These are phyloP conservation scores for Aspergillus pseudotamarii DNA, from an alignment of 2,329 filamentous ascomycete species.

Conservation along the genomic window DNA sequence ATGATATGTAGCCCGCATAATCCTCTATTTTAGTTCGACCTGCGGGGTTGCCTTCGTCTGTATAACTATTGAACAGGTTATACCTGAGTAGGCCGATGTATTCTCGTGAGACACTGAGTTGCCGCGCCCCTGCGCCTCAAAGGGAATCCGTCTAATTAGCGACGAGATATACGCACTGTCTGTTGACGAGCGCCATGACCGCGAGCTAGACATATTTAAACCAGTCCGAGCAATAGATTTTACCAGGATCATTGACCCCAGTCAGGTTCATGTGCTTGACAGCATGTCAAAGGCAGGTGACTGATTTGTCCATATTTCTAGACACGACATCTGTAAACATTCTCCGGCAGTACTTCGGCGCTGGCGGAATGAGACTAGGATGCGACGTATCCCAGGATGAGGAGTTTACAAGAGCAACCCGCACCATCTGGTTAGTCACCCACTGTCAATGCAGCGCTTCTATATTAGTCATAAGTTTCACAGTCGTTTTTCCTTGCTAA, in stretches of 20 bases:
- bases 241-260: neutral
- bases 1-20: neutral
- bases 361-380: neutral
- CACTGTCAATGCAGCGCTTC: too few species aligned
- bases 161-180: neutral
- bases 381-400: neutral
- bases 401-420: neutral
- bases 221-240: neutral
- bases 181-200: neutral
- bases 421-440: neutral
- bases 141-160: neutral
- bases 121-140: neutral
- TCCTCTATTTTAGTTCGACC: neutral
- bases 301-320: neutral
- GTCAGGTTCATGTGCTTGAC: neutral
- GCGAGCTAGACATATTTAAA: neutral
- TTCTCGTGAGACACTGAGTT: neutral
- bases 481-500: too few species aligned
- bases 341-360: neutral
- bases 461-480: too few species aligned
- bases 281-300: neutral
- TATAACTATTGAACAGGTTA: neutral
- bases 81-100: neutral
- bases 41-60: fast-evolving
- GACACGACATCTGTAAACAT: neutral